These are phyloP conservation scores for Microsporum canis DNA, from an alignment of 2,329 filamentous ascomycete genomes.

Conservation along the genomic window DNA sequence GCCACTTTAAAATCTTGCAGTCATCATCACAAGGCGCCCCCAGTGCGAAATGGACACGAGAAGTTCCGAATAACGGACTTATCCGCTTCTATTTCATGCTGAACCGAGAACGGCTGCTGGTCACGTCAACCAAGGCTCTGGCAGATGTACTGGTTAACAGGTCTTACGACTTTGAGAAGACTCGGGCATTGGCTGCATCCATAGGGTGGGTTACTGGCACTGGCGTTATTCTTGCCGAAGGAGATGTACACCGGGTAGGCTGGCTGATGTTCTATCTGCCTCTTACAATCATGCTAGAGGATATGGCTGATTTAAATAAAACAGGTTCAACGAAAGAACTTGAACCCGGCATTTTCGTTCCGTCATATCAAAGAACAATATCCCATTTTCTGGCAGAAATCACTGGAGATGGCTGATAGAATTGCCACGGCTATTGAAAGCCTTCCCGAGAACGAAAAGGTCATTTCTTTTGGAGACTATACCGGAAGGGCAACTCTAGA, in stretches of 20 bases:
- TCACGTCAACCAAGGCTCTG: constrained; percentile 53
- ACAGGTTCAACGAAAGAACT: constrained; percentile 55
- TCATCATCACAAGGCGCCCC: constrained; percentile 31
- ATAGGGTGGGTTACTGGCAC: constrained; percentile 31
- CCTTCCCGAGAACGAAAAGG: constrained; percentile 26
- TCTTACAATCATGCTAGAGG: not conserved
- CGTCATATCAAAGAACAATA: constrained; percentile 77
- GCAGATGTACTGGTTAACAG: constrained; percentile 58
- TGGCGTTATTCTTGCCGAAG: constrained; percentile 61
- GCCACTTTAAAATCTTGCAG: constrained; percentile 33
- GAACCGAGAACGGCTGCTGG: constrained; percentile 52
- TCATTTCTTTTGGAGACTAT: constrained; percentile 50
- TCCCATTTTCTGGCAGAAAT: constrained; percentile 71
- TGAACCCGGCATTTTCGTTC: constrained; percentile 76
- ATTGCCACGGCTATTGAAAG: constrained; percentile 41
- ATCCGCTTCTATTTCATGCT: constrained; percentile 54
- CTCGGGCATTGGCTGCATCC: constrained; percentile 35
- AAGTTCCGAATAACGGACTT: constrained; percentile 55
- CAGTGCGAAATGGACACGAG: constrained; percentile 42
- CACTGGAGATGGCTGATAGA: constrained; percentile 52
- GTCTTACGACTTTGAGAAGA: constrained; percentile 60
- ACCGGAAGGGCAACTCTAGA: constrained; percentile 59
- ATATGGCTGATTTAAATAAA: not conserved
- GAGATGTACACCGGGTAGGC: constrained; percentile 68
- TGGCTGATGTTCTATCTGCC: not conserved